Percentiles rank a stretch among this genome's conserved stretches.
phyloP scores from a whole-genome alignment of 768 basidiomycete genomes.

The Filobasidium floriforme region DNA sequence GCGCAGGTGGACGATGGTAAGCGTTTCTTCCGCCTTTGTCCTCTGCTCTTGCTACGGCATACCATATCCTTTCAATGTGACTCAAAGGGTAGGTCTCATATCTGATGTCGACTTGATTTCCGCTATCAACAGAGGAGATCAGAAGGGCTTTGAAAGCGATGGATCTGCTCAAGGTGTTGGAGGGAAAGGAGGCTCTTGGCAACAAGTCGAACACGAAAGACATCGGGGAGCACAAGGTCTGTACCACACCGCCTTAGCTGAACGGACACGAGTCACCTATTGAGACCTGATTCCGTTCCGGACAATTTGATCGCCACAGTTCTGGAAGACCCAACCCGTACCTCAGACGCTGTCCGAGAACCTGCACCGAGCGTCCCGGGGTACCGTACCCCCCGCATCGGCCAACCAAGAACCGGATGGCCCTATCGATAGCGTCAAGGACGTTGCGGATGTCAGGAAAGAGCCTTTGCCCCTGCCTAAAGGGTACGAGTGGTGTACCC shows the following conservation, averaged over 20 bases:
- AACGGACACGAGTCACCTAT: too few species aligned
- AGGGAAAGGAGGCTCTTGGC: slow-evolving; percentile 69
- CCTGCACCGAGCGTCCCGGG: slow-evolving; percentile 9
- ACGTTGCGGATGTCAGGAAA: slow-evolving; percentile 70
- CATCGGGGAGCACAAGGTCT: slow-evolving; percentile 80
- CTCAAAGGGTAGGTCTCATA: background rate
- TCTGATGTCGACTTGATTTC: background rate
- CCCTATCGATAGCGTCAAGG: slow-evolving; percentile 74
- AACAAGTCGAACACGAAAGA: slow-evolving; percentile 66
- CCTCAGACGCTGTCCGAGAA: slow-evolving; percentile 53
- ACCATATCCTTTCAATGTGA: too few species aligned
- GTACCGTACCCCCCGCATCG: slow-evolving; percentile 57
- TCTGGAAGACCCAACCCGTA: slow-evolving; percentile 97
- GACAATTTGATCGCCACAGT: slow-evolving; percentile 48
- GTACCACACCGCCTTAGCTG: slow-evolving; percentile 19
- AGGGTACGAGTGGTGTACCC: slow-evolving; percentile 81
- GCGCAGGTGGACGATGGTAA: slow-evolving; percentile 52
- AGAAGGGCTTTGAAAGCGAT: slow-evolving; percentile 64
- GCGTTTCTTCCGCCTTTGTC: slow-evolving; percentile 6
- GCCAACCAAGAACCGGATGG: slow-evolving; percentile 54
- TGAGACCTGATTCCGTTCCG: background rate
- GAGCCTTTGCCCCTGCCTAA: slow-evolving; percentile 81
- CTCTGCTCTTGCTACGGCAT: background rate
- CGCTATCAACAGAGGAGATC: slow-evolving; percentile 51
- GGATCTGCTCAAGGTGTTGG: slow-evolving; percentile 74